Evolutionary conservation across 2,329 filamentous ascomycete genomes (phyloP).

Genomic region (Trichoderma guizhouense): DNA sequence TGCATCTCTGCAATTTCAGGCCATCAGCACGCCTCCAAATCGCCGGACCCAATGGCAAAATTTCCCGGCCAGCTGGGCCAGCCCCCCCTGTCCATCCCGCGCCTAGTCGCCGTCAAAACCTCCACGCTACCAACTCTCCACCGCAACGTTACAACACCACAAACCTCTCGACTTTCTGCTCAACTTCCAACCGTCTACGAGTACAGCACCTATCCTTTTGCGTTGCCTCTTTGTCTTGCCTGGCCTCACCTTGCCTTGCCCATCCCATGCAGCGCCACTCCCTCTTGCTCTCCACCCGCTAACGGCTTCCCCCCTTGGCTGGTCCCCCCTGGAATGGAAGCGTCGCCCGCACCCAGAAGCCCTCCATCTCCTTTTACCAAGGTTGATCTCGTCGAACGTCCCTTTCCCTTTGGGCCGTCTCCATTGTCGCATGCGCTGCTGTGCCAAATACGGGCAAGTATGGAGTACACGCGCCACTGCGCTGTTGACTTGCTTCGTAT

Average conservation of each 20-base stretch:
- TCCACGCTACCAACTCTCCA: conserved; percentile 17
- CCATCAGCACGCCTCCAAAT: background rate
- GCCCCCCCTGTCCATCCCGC: conserved; percentile 10
- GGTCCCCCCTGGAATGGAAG: background rate
- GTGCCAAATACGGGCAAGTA: conserved; percentile 1
- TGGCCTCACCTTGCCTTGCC: background rate
- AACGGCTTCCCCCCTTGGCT: background rate
- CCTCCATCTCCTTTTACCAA: background rate
- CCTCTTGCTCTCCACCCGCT: conserved; percentile 7
- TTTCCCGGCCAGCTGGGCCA: conserved; percentile 14
- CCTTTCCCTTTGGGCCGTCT: background rate
- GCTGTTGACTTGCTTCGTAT: conserved; percentile 13
- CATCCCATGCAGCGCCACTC: conserved; percentile 1
- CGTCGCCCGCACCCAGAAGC: background rate
- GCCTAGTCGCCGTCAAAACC: conserved; percentile 14
- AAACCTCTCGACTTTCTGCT: conserved; percentile 1
- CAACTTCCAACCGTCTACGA: background rate
- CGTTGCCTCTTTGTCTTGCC: background rate
- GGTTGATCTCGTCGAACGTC: background rate
- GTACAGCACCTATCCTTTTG: background rate
- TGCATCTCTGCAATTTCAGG: background rate
- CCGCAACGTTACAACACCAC: conserved; percentile 22
- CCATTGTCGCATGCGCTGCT: conserved; percentile 5
- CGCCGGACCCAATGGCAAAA: conserved; percentile 16
- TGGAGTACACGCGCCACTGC: conserved; percentile 2